These are phyloP conservation scores for Stentor coeruleus DNA, from an alignment of 73 alveolate genomes.

Conservation along the genomic window DNA sequence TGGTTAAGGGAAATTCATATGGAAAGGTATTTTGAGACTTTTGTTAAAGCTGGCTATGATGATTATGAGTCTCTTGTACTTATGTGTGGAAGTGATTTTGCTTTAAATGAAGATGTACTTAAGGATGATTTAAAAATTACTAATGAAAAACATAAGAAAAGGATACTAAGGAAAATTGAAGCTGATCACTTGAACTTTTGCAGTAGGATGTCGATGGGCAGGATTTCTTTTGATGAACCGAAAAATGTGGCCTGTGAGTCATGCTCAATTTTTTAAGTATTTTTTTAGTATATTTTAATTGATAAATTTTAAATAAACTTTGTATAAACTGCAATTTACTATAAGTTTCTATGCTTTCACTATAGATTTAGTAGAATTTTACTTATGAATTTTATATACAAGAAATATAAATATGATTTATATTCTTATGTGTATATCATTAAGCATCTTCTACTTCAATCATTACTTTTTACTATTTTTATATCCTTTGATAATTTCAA, in stretches of 20 bases:
- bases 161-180: background rate
- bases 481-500: no score
- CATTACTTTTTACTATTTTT: no score
- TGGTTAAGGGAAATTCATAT: background rate
- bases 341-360: no score
- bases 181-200: background rate
- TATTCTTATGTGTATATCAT: no score
- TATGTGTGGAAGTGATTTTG: background rate
- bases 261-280: no score
- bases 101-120: background rate
- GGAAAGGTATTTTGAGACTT: background rate
- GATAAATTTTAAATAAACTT: no score
- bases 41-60: conserved; percentile 24
- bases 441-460: no score
- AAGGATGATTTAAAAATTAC: background rate
- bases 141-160: background rate
- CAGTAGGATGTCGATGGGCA: background rate
- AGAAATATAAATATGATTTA: no score
- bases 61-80: conserved; percentile 11
- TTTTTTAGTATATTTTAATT: no score
- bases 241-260: conserved; percentile 1
- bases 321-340: no score
- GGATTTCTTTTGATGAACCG: background rate
- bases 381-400: no score
- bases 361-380: no score